phyloP scores from a whole-genome alignment of 495 filamentous ascomycete genomes.

The Trichoderma asperelloides region DNA sequence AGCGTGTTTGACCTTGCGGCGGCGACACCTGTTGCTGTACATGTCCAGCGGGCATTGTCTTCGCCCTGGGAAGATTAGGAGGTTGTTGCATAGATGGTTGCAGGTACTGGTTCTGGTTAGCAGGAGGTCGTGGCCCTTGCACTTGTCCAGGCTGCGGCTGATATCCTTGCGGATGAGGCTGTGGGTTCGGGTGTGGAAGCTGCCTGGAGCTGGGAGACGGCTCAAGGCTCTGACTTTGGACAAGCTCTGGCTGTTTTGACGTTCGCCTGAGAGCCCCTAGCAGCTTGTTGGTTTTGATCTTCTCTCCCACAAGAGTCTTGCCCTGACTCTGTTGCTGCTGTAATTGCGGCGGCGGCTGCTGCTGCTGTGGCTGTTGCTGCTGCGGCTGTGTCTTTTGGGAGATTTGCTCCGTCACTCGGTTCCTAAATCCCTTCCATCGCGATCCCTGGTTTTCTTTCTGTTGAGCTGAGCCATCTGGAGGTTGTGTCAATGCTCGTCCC shows the following conservation, averaged over 20 bases:
- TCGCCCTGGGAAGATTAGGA: background rate
- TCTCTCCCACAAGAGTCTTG: constrained; percentile 9
- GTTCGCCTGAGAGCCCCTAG: constrained; percentile 25
- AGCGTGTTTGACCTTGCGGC: constrained; percentile 3
- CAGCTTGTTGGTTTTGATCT: constrained; percentile 16
- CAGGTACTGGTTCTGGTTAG: constrained; percentile 12
- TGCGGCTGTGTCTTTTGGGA: constrained; percentile 5
- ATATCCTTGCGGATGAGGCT: background rate
- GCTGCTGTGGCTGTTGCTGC: constrained; percentile 12
- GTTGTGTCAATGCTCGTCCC: background rate
- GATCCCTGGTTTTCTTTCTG: background rate
- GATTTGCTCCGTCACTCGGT: background rate
- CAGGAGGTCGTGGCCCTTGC: constrained; percentile 13
- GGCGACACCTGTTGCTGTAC: constrained; percentile 8
- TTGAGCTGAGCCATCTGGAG: background rate
- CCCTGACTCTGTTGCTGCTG: background rate
- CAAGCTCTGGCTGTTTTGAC: constrained; percentile 18
- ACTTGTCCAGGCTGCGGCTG: constrained; percentile 8
- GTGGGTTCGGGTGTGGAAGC: background rate
- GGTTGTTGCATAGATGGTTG: constrained; percentile 8
- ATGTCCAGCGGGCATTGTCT: background rate
- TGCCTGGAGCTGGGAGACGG: background rate
- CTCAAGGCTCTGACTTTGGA: background rate
- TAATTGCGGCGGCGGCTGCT: background rate
- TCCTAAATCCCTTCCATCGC: constrained; percentile 1